These are phyloP conservation scores for Chalciporus piperatus DNA, from an alignment of 768 basidiomycete species.

Conservation along the genomic window DNA sequence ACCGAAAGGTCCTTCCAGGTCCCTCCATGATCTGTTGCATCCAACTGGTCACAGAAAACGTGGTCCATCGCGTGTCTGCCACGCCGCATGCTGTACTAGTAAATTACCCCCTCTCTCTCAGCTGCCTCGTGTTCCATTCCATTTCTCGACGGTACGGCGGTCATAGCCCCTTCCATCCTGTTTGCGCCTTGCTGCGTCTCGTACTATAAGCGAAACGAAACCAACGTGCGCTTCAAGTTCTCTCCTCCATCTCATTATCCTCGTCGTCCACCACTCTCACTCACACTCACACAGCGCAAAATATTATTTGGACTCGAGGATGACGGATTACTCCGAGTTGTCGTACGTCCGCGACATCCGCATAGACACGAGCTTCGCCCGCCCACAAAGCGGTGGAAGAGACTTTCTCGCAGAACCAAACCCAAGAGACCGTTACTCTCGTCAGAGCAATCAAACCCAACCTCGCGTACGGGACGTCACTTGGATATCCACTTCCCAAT, in stretches of 20 bases:
- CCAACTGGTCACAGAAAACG: neutral
- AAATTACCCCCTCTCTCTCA: neutral
- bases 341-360: conserved; percentile 20
- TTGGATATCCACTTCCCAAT: conserved; percentile 29
- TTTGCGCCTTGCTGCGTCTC: conserved; percentile 23
- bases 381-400: conserved; percentile 26
- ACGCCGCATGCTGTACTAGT: neutral
- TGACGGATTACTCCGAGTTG: conserved; percentile 27
- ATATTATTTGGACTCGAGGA: conserved; percentile 1
- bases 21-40: no score
- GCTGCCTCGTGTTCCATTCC: neutral
- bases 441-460: conserved; percentile 25
- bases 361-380: conserved; percentile 30
- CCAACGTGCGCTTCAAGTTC: neutral
- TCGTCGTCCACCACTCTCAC: neutral
- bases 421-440: conserved; percentile 29
- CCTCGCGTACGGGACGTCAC: conserved; percentile 30
- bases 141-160: conserved; percentile 3
- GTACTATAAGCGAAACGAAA: neutral
- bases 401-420: conserved; percentile 25
- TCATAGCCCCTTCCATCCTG: conserved; percentile 21
- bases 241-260: neutral
- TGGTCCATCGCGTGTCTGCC: neutral
- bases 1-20: no score
- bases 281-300: neutral